Evolutionary conservation across 164 flowering plant genomes (phyloP), one percentile per base, ranked within the genome.

Genomic region (Pachysandra terminalis): DNA sequence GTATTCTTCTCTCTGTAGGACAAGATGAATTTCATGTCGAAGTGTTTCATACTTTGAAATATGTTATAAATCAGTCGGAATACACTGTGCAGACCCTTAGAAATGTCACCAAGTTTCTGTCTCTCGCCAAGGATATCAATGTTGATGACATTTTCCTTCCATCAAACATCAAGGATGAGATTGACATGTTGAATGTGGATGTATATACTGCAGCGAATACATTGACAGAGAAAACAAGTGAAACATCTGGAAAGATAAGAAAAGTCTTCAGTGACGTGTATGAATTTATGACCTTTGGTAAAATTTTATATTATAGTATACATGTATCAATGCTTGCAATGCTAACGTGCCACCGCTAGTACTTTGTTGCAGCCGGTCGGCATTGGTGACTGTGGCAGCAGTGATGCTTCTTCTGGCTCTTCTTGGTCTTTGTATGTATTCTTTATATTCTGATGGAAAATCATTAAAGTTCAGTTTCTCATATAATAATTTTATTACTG

Each of bases 1-100:
- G 98, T 63, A 85, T 91, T 65, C 81, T 91, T 74, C 89, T 95
- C 19, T 86, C 92, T 35, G 84, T 89, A 21, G 96, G 97, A 41
- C 96, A 95, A 73, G 83, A 77, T 79, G 77, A 87, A 41, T 90
- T 95, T 79, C 91, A 89, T 74, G 70, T 74, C 22, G 92, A 86
- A 81, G 87, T 74, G 40, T 45, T 89, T 72, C 75, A 74, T 57
- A 90, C 97, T 16, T 53, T 91, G 75, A 75, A 81, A 4, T 95
- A 84, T 82, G 92, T 95, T 24, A 90, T 90, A 40, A 87, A 87
- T 72, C 93, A 87, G 75, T 92, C 97, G 21, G 95, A 95, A 67
- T 89, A 81, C 81, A 90, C 90, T 0, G 94, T 89, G 19, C 81
- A 87, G 52, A 90, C 81, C 56, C 88, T 95, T 22, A 82, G 78